phyloP scores from a whole-genome alignment of 225 moss, liverwort and hornwort species.

The Climacium dendroides region DNA sequence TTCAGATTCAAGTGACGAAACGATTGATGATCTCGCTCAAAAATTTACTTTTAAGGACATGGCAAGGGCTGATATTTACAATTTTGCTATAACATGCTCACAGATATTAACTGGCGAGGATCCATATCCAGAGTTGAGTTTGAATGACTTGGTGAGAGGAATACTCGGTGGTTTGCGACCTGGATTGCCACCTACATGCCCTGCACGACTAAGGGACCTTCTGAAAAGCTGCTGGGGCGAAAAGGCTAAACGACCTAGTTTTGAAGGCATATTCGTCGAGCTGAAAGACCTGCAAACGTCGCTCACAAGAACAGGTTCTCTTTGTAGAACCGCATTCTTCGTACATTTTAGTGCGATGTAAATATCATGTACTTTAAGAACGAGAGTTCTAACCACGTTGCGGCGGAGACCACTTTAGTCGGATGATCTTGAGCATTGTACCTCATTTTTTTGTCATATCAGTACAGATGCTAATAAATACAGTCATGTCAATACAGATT shows the following conservation, averaged over 20 bases:
- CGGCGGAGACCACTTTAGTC: background rate
- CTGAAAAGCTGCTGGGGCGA: background rate
- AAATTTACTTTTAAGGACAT: background rate
- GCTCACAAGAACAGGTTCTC: background rate
- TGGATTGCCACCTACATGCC: background rate
- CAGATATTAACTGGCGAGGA: background rate
- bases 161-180: background rate
- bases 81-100: background rate
- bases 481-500: background rate
- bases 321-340: background rate
- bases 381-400: background rate
- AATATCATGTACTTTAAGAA: background rate
- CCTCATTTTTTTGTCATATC: background rate
- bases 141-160: background rate
- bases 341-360: background rate
- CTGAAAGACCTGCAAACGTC: background rate
- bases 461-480: background rate
- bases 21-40: background rate
- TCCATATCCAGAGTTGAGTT: background rate
- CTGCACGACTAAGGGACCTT: background rate
- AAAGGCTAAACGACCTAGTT: background rate
- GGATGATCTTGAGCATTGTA: background rate
- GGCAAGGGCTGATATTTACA: background rate
- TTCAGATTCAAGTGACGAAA: background rate
- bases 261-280: background rate